These are phyloP conservation scores for Phylloporus arenicola DNA, from an alignment of 768 basidiomycete species.

Conservation along the genomic window DNA sequence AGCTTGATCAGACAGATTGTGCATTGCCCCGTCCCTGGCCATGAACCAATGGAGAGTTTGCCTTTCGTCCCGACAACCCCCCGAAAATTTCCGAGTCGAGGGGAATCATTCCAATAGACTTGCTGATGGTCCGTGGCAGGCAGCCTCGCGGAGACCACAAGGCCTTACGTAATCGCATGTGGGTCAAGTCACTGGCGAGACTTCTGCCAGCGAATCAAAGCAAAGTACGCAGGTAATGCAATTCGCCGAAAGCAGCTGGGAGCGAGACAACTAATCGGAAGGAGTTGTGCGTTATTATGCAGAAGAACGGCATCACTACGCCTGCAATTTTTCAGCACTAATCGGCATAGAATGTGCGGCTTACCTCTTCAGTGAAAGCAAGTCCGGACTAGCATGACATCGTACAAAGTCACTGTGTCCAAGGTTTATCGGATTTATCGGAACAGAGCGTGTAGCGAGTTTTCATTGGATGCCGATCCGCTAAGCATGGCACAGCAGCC, in stretches of 20 bases:
- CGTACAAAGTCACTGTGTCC: not conserved
- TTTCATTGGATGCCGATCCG: slow-evolving; percentile 13
- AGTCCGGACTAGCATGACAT: not conserved
- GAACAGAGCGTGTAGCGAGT: not conserved
- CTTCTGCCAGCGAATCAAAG: not conserved
- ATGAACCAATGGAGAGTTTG: slow-evolving; percentile 14
- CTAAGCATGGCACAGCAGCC: not conserved
- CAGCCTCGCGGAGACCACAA: slow-evolving; percentile 15
- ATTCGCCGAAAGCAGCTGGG: not conserved
- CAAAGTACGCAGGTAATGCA: not conserved
- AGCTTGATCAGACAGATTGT: slow-evolving; percentile 7
- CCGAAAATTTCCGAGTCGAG: slow-evolving; percentile 14
- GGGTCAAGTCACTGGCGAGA: not conserved
- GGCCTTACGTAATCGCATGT: slow-evolving; percentile 11
- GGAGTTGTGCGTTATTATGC: not conserved
- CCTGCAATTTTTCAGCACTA: not conserved
- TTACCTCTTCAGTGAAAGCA: too few species aligned
- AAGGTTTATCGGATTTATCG: slow-evolving; percentile 3
- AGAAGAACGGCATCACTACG: not conserved
- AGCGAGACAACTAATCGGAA: not conserved
- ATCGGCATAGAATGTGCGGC: too few species aligned
- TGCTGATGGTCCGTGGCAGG: slow-evolving; percentile 16
- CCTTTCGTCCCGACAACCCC: slow-evolving; percentile 12
- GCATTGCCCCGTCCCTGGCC: slow-evolving; percentile 14
- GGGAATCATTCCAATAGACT: slow-evolving; percentile 7